Percentiles rank a stretch among this genome's conserved stretches.
phyloP scores from a whole-genome alignment of 176 grass and related monocot species.

The Oryza officinalis region DNA sequence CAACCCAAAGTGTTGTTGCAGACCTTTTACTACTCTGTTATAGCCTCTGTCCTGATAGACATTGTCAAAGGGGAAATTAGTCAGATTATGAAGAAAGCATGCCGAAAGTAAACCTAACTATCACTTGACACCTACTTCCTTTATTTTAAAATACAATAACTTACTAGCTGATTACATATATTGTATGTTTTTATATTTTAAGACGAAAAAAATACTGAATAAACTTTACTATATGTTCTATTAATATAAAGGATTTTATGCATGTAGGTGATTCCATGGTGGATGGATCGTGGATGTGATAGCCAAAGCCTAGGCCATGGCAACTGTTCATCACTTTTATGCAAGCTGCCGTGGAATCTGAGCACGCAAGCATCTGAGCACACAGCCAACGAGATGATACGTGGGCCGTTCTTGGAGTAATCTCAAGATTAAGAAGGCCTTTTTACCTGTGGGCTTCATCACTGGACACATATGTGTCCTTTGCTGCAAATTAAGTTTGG shows the following conservation, averaged over 20 bases:
- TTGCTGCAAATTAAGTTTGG: not conserved
- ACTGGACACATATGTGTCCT: not conserved
- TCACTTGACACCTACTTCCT: no score
- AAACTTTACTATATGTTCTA: no score
- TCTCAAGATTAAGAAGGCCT: not conserved
- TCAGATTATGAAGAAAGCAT: not conserved
- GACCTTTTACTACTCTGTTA: no score
- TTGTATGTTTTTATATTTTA: no score
- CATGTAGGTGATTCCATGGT: not conserved
- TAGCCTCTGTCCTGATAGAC: not conserved
- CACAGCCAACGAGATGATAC: not conserved
- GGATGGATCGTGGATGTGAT: not conserved
- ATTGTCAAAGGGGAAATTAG: not conserved
- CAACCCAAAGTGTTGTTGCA: no score
- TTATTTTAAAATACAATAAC: no score
- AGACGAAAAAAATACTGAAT: no score
- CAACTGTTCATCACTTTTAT: not conserved
- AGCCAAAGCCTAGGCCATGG: no score
- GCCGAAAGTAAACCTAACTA: not conserved
- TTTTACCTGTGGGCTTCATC: not conserved
- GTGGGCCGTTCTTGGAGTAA: not conserved
- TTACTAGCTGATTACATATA: no score
- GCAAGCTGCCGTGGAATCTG: not conserved
- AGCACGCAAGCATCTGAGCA: not conserved
- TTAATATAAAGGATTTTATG: no score